A percentile compares a stretch with the other conserved stretches of the same genome.
Evolutionary conservation across 768 basidiomycete genomes (phyloP).

Genomic region (Tubosaeta sp.): DNA sequence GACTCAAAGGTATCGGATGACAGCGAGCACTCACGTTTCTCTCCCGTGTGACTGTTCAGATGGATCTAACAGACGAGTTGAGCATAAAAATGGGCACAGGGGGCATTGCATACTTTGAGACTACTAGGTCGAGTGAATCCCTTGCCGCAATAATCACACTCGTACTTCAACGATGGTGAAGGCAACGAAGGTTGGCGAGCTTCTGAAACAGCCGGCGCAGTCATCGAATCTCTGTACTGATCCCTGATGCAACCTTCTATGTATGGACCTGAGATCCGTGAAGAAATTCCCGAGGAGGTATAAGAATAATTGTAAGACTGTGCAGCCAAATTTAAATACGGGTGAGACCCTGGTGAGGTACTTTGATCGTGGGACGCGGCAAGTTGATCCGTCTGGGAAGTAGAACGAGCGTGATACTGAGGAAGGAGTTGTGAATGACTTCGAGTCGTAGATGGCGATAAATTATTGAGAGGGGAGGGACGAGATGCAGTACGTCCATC

Average conservation of each 20-base stretch:
- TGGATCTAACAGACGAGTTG: conserved; percentile 54
- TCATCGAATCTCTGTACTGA: conserved; percentile 16
- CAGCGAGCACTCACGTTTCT: conserved; percentile 59
- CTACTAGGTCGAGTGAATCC: conserved; percentile 81
- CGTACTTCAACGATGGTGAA: conserved; percentile 53
- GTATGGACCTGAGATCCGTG: conserved; percentile 20
- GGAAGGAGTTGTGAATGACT: conserved; percentile 20
- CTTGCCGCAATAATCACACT: conserved; percentile 76
- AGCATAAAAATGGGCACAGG: not conserved
- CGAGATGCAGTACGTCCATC: conserved; percentile 22
- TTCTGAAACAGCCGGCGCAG: conserved; percentile 9
- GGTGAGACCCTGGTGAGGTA: conserved; percentile 20
- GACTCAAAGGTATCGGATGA: conserved; percentile 7
- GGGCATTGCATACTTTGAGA: conserved; percentile 51
- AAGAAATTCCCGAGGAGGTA: conserved; percentile 11
- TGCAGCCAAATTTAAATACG: conserved; percentile 21
- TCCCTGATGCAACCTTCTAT: conserved; percentile 13
- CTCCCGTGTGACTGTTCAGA: conserved; percentile 79
- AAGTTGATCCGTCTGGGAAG: conserved; percentile 27
- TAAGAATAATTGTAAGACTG: conserved; percentile 19
- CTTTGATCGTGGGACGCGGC: conserved; percentile 28
- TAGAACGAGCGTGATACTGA: conserved; percentile 23
- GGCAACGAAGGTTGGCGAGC: conserved; percentile 17
- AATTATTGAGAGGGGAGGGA: conserved; percentile 17
- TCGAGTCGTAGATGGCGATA: conserved; percentile 19